Evolutionary conservation across 2,329 filamentous ascomycete genomes (phyloP).

Genomic region (Fusarium continuum): DNA sequence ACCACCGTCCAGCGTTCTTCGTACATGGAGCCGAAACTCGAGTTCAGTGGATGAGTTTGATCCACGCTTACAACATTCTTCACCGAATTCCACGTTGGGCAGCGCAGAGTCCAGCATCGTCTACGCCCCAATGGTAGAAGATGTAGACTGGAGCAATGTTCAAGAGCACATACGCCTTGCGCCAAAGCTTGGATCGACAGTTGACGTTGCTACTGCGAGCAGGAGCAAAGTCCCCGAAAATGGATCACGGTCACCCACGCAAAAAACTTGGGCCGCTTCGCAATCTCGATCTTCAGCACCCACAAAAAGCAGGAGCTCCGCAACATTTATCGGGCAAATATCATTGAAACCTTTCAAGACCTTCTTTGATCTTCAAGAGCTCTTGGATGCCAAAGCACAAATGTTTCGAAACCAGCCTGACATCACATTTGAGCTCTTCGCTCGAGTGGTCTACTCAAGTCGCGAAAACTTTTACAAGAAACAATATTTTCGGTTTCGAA

Average conservation of each 20-base stretch:
- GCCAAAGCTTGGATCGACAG: background rate
- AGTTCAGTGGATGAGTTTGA: constrained; percentile 50
- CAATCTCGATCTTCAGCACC: constrained; percentile 5
- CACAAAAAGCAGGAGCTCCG: background rate
- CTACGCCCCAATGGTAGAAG: constrained; percentile 45
- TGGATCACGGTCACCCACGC: background rate
- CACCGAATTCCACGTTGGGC: constrained; percentile 31
- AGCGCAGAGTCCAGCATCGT: background rate
- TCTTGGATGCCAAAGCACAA: constrained; percentile 57
- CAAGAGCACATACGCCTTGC: constrained; percentile 13
- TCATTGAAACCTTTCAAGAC: constrained; percentile 48
- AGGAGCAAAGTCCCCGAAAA: background rate
- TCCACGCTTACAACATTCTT: constrained; percentile 48
- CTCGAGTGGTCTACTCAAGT: constrained; percentile 65
- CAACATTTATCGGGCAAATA: background rate
- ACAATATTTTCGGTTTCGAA: constrained; percentile 71
- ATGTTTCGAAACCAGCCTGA: constrained; percentile 48
- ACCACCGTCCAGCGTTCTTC: constrained; percentile 47
- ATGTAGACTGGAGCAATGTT: constrained; percentile 54
- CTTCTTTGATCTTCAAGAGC: constrained; percentile 72
- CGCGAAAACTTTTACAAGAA: constrained; percentile 59
- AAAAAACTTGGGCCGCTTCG: background rate
- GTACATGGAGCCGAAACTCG: constrained; percentile 47
- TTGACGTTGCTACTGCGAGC: background rate
- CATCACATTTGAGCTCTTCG: constrained; percentile 69